Conservation (phyloP, 2,329 filamentous ascomycete genomes). For the Aschersonia sp. region DNA sequence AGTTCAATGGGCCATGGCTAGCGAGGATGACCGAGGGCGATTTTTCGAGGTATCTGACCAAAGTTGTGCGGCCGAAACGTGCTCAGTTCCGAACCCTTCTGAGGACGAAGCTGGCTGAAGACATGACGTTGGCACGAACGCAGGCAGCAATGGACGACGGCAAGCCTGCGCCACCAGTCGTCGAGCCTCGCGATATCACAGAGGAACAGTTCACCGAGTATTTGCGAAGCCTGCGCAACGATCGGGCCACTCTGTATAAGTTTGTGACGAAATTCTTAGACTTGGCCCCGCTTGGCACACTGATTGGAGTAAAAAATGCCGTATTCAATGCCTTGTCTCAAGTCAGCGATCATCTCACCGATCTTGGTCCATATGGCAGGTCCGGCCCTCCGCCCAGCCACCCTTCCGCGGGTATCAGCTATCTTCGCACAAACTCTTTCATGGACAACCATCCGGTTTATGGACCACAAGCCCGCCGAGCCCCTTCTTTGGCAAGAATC, state of each 20-base stretch:
- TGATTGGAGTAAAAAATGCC: constrained; percentile 13
- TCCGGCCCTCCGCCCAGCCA: constrained; percentile 45
- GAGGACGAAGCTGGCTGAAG: constrained; percentile 29
- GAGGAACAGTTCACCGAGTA: constrained; percentile 36
- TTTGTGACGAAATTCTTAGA: constrained; percentile 48
- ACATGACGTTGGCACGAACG: constrained; percentile 24
- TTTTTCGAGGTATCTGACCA: constrained; percentile 41
- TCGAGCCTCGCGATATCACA: constrained; percentile 24
- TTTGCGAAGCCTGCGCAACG: constrained; percentile 35
- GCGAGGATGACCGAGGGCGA: constrained; percentile 46
- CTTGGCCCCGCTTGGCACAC: constrained; percentile 35
- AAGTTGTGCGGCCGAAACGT: constrained; percentile 36
- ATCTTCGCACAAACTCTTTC: constrained; percentile 39
- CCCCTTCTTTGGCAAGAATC: constrained; percentile 36
- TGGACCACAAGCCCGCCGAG: constrained; percentile 37
- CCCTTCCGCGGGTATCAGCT: constrained; percentile 47
- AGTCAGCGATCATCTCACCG: constrained; percentile 6
- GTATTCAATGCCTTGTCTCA: constrained; percentile 12
- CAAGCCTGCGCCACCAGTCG: constrained; percentile 12
- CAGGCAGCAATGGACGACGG: constrained; percentile 24
- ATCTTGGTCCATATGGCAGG: constrained; percentile 29
- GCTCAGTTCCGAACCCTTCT: constrained; percentile 40
- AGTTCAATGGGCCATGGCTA: constrained; percentile 52
- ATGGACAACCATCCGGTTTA: constrained; percentile 47
- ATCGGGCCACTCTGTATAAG: constrained; percentile 34